Conservation (phyloP, 441 rosid species). For the Lepidium campestre region DNA sequence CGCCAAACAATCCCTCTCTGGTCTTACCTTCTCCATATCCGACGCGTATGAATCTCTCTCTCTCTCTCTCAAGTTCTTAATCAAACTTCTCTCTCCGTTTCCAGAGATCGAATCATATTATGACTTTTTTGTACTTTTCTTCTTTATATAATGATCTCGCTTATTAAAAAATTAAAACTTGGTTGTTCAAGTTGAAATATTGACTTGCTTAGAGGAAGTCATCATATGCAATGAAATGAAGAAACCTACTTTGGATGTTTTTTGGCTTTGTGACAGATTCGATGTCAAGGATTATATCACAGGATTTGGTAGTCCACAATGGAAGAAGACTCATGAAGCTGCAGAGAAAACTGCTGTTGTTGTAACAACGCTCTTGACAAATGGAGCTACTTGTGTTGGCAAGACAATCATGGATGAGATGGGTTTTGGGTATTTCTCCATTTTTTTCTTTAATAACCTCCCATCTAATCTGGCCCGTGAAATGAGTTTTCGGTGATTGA, state of each 20-base stretch:
- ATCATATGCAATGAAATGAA: background rate
- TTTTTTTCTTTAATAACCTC: background rate
- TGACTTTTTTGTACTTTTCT: background rate
- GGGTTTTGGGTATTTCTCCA: constrained; percentile 57
- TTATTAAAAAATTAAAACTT: background rate
- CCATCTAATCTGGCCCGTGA: background rate
- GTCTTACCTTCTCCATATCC: constrained; percentile 68
- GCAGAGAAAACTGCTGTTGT: constrained; percentile 74
- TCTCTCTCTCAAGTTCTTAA: background rate
- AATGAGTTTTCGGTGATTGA: background rate
- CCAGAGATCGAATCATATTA: background rate
- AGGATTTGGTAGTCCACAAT: constrained; percentile 81
- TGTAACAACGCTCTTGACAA: constrained; percentile 61
- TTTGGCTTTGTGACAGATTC: constrained; percentile 41
- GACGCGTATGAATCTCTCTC: constrained; percentile 48
- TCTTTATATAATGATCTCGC: background rate
- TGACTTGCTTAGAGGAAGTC: constrained; percentile 15
- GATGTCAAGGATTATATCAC: constrained; percentile 73
- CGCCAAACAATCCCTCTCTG: constrained; percentile 62
- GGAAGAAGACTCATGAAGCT: constrained; percentile 69
- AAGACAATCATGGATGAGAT: constrained; percentile 84
- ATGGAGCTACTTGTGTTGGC: constrained; percentile 92
- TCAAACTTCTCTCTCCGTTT: background rate
- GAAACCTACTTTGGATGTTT: background rate
- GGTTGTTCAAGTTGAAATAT: background rate